Conservation (phyloP, 306 rosid genomes). For the Vigna trinervia region DNA sequence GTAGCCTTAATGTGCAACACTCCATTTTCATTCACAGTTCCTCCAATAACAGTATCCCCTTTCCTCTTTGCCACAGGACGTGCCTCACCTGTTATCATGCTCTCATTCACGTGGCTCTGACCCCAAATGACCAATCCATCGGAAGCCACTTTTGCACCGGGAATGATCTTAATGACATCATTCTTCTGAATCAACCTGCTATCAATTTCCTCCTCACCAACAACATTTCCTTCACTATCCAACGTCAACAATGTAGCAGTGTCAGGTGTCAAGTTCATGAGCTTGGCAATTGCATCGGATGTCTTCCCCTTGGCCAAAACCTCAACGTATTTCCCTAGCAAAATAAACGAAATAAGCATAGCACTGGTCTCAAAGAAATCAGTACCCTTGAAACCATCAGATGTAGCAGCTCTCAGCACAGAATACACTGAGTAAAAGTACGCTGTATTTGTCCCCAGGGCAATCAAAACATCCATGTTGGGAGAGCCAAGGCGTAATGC, state of each 20-base stretch:
- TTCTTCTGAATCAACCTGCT: slow-evolving; percentile 82
- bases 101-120: slow-evolving; percentile 88
- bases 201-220: slow-evolving; percentile 68
- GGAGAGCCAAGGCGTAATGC: slow-evolving; percentile 74
- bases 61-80: slow-evolving; percentile 67
- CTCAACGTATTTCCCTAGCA: slow-evolving; percentile 87
- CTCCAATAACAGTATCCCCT: slow-evolving; percentile 82
- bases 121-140: slow-evolving; percentile 87
- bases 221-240: slow-evolving; percentile 63
- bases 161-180: slow-evolving; percentile 71
- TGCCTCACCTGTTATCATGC: slow-evolving; percentile 95
- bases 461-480: slow-evolving; percentile 91
- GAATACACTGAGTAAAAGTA: slow-evolving; percentile 84
- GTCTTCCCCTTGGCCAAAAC: slow-evolving; percentile 89
- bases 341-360: slow-evolving; percentile 84
- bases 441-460: slow-evolving; percentile 90
- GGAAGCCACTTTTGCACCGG: slow-evolving; percentile 79
- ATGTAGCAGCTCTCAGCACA: slow-evolving; percentile 71
- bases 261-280: slow-evolving; percentile 82
- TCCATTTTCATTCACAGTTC: slow-evolving; percentile 84
- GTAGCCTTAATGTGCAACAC: slow-evolving; percentile 82
- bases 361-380: slow-evolving; percentile 96
- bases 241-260: slow-evolving; percentile 62
- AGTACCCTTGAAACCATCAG: slow-evolving; percentile 62
- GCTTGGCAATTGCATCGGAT: slow-evolving; percentile 87